Evolutionary conservation across 495 filamentous ascomycete genomes (phyloP), one percentile per base, ranked within the genome.

Genomic region (Hyaloscypha variabilis): DNA sequence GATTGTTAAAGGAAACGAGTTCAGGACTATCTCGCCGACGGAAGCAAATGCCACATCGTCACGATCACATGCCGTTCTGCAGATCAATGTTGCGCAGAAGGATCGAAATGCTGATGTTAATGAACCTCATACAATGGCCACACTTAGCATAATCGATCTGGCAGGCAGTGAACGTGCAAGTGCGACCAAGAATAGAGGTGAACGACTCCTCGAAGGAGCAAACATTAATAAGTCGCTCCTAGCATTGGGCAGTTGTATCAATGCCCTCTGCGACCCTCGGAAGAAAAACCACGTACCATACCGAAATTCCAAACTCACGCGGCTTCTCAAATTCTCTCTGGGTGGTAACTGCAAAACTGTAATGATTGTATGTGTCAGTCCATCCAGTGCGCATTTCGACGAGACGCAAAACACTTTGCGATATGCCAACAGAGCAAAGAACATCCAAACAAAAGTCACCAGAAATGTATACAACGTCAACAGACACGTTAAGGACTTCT

Each of bases 151-250:
- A 60, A 99, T 99, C 73, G 95, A 99, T 79, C 80, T 99, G 62
- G 95, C 95, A 0, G 95, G 95, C 60, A 97, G 94, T 72, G 95
- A 99, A 76, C 88, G 95, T 67, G 95, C 95, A 17, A 97, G 94
- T 65, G 96, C 92, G 11, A 99, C 95, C 23, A 97, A 97, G 79
- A 99, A 99, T 75, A 79, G 96, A 68, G 96, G 95, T 29, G 96
- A 97, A 70, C 81, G 95, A 46, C 77, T 99, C 55, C 78, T 95
- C 26, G 95, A 99, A 76, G 95, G 95, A 60, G 95, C 95, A 55
- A 99, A 99, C 75, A 99, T 99, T 83, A 99, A 99, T 83, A 96
- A 97, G 74, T 98, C 96, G 11, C 82, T 99, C 5, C 88, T 99
- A 29, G 94, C 95, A 1, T 79, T 99, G 24, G 95, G 95, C 64